These are phyloP conservation scores for Oryza rufipogon DNA, from an alignment of 176 grass and related monocot genomes.

Conservation along the genomic window DNA sequence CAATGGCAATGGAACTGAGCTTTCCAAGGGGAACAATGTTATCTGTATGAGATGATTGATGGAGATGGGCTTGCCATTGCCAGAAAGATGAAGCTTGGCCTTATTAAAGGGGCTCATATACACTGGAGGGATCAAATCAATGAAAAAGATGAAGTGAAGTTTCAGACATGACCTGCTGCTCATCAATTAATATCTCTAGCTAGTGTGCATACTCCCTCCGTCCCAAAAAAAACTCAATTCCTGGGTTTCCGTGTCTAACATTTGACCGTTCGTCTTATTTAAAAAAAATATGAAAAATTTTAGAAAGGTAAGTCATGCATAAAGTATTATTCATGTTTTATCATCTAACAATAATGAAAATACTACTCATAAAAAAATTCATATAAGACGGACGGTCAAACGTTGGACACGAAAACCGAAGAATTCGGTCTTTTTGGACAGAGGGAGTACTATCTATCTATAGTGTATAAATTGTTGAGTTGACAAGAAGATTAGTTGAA, in stretches of 20 bases:
- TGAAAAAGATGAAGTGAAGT: conserved; percentile 35
- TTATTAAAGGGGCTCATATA: background rate
- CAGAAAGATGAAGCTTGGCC: conserved; percentile 44
- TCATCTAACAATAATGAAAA: too few species aligned
- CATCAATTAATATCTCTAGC: conserved; percentile 6
- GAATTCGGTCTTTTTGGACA: too few species aligned
- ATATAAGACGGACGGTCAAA: too few species aligned
- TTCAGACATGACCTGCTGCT: conserved; percentile 30
- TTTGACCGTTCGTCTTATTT: too few species aligned
- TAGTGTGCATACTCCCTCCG: background rate
- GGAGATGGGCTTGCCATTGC: conserved; percentile 11
- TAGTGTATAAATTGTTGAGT: background rate
- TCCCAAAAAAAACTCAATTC: too few species aligned
- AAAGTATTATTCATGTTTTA: too few species aligned
- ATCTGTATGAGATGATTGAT: conserved; percentile 28
- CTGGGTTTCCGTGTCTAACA: too few species aligned
- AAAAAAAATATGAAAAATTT: too few species aligned
- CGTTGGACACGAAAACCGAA: too few species aligned
- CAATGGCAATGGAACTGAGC: background rate
- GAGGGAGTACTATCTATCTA: background rate
- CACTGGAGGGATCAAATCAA: background rate
- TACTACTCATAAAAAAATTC: too few species aligned
- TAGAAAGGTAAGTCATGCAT: too few species aligned
- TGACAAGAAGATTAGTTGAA: conserved; percentile 12
- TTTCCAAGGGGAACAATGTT: conserved; percentile 28